Conservation (phyloP, 176 grass and related monocot species). For the Triticum turgidum region DNA sequence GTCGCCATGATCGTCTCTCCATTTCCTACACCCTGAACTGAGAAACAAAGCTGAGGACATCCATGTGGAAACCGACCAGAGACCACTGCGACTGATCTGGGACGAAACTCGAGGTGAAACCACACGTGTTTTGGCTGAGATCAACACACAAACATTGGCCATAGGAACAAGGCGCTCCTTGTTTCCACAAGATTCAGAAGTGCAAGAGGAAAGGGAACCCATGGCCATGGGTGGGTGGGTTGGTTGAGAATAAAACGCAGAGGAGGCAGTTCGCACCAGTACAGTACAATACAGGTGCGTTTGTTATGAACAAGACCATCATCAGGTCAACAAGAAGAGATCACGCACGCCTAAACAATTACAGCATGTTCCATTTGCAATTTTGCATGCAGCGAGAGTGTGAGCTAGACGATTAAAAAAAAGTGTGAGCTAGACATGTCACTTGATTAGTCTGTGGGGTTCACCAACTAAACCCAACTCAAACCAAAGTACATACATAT, state of each 20-base stretch:
- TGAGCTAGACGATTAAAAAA: background rate
- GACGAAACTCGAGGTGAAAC: too few relatives aligned
- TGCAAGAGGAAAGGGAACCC: background rate
- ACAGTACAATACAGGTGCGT: background rate
- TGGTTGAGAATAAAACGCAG: constrained; percentile 2
- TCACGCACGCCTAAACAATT: constrained; percentile 32
- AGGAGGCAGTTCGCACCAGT: background rate
- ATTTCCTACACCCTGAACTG: background rate
- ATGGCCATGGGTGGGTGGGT: background rate
- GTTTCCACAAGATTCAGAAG: background rate
- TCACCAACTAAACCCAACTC: constrained; percentile 47
- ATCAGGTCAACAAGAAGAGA: constrained; percentile 38
- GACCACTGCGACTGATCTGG: too few relatives aligned
- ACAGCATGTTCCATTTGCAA: background rate
- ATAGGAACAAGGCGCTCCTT: background rate
- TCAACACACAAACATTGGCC: background rate
- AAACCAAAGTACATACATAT: constrained; percentile 19
- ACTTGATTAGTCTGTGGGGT: constrained; percentile 22
- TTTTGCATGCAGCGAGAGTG: background rate
- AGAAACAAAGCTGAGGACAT: too few relatives aligned
- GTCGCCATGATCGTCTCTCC: background rate
- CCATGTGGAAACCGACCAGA: too few relatives aligned
- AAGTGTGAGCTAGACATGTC: background rate
- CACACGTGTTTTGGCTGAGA: background rate
- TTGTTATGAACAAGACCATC: constrained; percentile 29